Evolutionary conservation across 805 yeast genomes (phyloP), one percentile per base, ranked within the genome.

Genomic region (Diddensiella santjacobensis): DNA sequence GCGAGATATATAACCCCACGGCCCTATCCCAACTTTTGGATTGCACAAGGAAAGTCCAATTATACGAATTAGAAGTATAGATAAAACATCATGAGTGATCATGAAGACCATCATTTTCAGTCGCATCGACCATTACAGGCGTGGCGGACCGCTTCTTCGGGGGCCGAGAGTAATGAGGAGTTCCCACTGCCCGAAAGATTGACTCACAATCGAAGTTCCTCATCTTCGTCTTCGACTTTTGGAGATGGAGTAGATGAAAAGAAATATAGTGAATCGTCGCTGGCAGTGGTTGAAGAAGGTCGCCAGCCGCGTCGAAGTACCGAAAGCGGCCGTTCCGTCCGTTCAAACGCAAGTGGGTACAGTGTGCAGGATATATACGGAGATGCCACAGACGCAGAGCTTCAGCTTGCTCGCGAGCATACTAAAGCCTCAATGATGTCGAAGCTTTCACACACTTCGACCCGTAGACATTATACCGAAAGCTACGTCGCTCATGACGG

Each of bases 361-460:
- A 52, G 56, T 6, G 51, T 51, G 35, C 49, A 61, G 51, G 71
- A 64, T 30, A 68, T 75, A 13, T 76, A 74, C 51, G 76, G 74
- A 4, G 67, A 60, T 3, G 69, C 68, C 23, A 52, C 68, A 49
- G 60, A 62, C 17, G 65, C 68, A 0, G 62, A 68, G 13, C 68
- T 77, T 17, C 62, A 65, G 3, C 51, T 78, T 35, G 64, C 60
- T 20, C 66, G 83, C 42, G 69, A 73, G 5, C 66, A 64, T 22
- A 75, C 81, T 1, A 63, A 71, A 37, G 69, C 66, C 22, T 71
- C 80, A 0, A 71, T 78, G 33, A n/a, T 44, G 30, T 53, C 58
- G 13, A 24, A 29, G 33, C 58, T 74, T 20, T 65, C 64, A n/a
- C 64, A 72, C 1, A 59, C 66, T 29, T 60, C 68, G 42, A 56